Base-by-base conservation (phyloP, 371 early-diverging fungal species). In the Phascolomyces articulosus region DNA sequence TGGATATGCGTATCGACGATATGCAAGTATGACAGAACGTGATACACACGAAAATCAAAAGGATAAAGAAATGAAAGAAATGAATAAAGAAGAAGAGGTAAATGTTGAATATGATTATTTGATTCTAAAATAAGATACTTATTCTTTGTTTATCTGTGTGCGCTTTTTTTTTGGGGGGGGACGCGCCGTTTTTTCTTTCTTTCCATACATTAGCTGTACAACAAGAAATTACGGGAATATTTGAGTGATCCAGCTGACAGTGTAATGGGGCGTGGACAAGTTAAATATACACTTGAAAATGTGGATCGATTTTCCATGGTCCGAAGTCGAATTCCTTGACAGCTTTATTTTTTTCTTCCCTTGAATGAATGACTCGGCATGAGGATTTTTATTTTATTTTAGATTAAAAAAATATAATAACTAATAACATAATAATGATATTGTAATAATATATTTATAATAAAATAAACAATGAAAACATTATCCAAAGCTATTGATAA, bases 231-330 rank as follows among this genome's bases (percentile, higher is more conserved):
- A 11, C 58, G 68, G 15, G 54, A 68, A 15, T 72, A 79, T 59
- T 60, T 82, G 38, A 67, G 74, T 55, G 74, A 82, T 44, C 70
- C 76, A 16, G 71, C 70, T 24, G 84, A 83, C 60, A 75, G 74
- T 58, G 55, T 80, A 20, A 53, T 80, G 61, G 82, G 79, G 20
- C 44, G 64, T 64, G 55, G 44, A 28, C 79, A 77, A 15, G 49
- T 63, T 8, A 87, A 86, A 60, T 79, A 85, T 63, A 89, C 89
- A 6, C 79, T 97, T 62, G 95, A 95, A 58, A 91, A 87, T 29
- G 91, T 97, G 49, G 95, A 95, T 69, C 84, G 97, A 24, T 97
- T 93, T 77, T 88, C 92, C 29, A 86, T 97, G 83, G 93, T 94
- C 60, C 94, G 92, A 74, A 94, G 93, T 68, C 85, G 95, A 13